Percentiles rank a stretch among this genome's conserved stretches.
phyloP scores from a whole-genome alignment of 306 rosid genomes.

The Myrica gale region DNA sequence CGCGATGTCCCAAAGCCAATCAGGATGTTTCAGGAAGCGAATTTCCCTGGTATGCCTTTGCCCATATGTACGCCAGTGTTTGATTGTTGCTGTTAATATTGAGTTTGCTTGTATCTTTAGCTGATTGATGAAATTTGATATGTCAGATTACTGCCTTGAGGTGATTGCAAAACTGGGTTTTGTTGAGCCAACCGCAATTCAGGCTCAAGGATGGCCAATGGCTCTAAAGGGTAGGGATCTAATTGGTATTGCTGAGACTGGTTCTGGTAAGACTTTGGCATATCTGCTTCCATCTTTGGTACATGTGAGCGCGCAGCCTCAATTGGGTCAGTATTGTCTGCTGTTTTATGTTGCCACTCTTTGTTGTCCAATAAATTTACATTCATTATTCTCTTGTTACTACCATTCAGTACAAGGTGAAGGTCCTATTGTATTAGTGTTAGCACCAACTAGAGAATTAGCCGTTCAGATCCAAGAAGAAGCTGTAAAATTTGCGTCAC shows the following conservation, averaged over 20 bases:
- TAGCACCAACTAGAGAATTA: slow-evolving; percentile 93
- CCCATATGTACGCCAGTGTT: background rate
- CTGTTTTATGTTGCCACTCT: slow-evolving; percentile 1
- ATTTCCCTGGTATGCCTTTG: slow-evolving; percentile 67
- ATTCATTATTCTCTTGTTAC: slow-evolving; percentile 20
- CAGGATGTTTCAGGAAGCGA: slow-evolving; percentile 66
- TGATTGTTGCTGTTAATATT: background rate
- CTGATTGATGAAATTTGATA: slow-evolving; percentile 22
- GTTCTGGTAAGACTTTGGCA: slow-evolving; percentile 92
- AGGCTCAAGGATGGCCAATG: slow-evolving; percentile 99
- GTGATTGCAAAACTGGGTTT: slow-evolving; percentile 87
- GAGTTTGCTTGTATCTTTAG: background rate
- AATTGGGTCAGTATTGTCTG: slow-evolving; percentile 53
- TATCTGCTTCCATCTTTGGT: slow-evolving; percentile 86
- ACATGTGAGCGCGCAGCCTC: slow-evolving; percentile 87
- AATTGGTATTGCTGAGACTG: slow-evolving; percentile 97
- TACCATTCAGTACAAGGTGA: slow-evolving; percentile 63
- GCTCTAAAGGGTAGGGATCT: slow-evolving; percentile 94
- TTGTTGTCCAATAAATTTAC: background rate
- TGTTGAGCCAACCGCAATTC: slow-evolving; percentile 93
- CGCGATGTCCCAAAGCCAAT: slow-evolving; percentile 75
- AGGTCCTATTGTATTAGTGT: slow-evolving; percentile 79
- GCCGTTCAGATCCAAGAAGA: slow-evolving; percentile 97
- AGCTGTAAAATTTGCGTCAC: slow-evolving; percentile 65
- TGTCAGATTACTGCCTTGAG: slow-evolving; percentile 76